Evolutionary conservation across 805 yeast genomes (phyloP), one percentile per base, ranked within the genome.

Genomic region (Pichia rugopelliculosa): DNA sequence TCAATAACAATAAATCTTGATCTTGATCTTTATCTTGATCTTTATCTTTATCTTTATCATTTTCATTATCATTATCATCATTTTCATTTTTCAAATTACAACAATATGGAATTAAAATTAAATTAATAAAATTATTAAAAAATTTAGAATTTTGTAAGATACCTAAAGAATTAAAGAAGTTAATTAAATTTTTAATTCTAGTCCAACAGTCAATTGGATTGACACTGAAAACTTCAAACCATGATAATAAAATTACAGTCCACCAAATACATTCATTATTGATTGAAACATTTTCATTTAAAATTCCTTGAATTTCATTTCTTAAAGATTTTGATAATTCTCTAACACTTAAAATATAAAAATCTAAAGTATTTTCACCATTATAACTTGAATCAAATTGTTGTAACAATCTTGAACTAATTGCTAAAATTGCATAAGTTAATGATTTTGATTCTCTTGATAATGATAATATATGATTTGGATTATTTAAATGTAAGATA

Each of bases 221-320:
- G 4, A 45, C 43, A 25, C 71, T 63, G 64, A 74, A 63, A 58
- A 72, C 59, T 52, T 72, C 76, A 49, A 72, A 66, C 17, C 67
- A 69, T 55, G 73, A 65, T 8, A 74, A 57, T 27, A 73, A 51
- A 2, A 72, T 66, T 56, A 76, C 70, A 1, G 75, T 60, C 55
- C 17, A 70, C 60, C 13, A 63, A 59, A 18, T 49, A 13, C 45
- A 47, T 41, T 44, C 47, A 20, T 45, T 45, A 15, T 18, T 33
- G 10, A 18, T 38, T 20, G 26, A 21, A 22, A 23, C 15, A 9
- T 20, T 23, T 15, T 48, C 41, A 12, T 33, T 41, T 8, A 45
- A 7, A 23, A 48, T 44, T 12, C 39, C 36, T 61, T 66, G 45
- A 65, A 64, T 57, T 63, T 41, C 58, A 47, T 54, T 47, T 51